phyloP scores from a whole-genome alignment of 352 stramenopile genomes.

The Aphanomyces stellatus region DNA sequence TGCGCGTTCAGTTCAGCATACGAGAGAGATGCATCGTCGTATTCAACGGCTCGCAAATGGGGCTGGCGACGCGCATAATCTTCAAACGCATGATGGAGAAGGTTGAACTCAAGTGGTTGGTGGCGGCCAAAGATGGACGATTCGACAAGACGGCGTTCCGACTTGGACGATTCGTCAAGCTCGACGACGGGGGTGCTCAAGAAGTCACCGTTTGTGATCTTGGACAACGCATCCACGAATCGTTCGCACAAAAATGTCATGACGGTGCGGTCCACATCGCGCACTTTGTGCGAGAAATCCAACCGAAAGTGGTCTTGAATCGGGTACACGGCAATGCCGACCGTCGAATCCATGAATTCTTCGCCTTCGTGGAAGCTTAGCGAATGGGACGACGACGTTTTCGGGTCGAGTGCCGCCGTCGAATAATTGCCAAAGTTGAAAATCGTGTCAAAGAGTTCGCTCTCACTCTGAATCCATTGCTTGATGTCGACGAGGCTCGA shows the following conservation, averaged over 20 bases:
- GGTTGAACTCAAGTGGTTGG: neutral
- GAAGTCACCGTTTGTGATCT: neutral
- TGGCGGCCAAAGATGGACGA: neutral
- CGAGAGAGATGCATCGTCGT: neutral
- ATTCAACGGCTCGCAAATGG: neutral
- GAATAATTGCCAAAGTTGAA: neutral
- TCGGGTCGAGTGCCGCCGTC: too few species aligned
- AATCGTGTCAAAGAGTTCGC: neutral
- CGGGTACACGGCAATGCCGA: too few species aligned
- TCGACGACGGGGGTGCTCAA: too few species aligned
- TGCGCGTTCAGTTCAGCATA: neutral
- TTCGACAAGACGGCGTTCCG: too few species aligned
- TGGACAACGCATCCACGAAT: neutral
- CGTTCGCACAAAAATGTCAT: too few species aligned
- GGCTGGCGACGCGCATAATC: neutral
- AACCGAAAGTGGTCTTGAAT: too few species aligned
- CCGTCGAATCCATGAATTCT: too few species aligned
- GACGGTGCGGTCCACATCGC: too few species aligned
- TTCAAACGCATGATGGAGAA: neutral
- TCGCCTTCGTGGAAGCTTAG: too few species aligned
- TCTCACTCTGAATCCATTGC: neutral
- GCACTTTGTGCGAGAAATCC: too few species aligned
- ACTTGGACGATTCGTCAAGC: too few species aligned
- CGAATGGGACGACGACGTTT: too few species aligned
- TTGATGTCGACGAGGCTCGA: neutral